Evolutionary conservation across 768 basidiomycete genomes (phyloP), one percentile per base, ranked within the genome.

Genomic region (Gyrodon lividus): DNA sequence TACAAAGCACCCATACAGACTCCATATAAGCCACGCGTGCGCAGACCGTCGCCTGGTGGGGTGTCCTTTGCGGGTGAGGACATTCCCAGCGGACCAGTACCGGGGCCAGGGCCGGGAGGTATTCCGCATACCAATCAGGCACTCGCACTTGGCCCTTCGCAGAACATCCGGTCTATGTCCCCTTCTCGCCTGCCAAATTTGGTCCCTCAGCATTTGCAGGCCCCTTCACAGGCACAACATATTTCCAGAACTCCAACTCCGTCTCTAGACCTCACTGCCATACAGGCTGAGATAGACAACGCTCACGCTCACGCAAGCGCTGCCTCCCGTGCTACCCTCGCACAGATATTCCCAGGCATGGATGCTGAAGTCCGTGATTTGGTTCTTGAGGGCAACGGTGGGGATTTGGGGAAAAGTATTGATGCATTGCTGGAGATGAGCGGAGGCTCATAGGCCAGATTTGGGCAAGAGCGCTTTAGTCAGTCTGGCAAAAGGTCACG

Each of bases 391-490:
- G 92, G 90, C 40, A 92, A 92, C 60, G 82, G 81, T 7, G 89
- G 91, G 17, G 92, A 97, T 72, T 64, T 97, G 51, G 93, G 92
- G 37, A 82, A 81, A 77, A 94, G 91, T 64, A 94, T 96, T 59
- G 94, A 96, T 63, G 82, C 77, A 43, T 65, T 93, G 54, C 70
- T 93, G 63, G 91, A 93, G 72, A 89, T 92, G 77, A 72, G 71
- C 40, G 70, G 70, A 38, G 66, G 63, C 4, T 57, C 61, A 20
- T 68, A 49, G 43, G 10, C 30, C 9, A 9, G 8, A 30, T 30
- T 9, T 30, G 30, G 30, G 3, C 8, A 30, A 30, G 31, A 31
- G 12, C 31, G 31, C 10, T 12, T 12, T 9, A 28, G 28, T 6
- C 10, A 28, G 28, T 28, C 8, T 14, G 31, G 41, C 24, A n/a